Conservation (phyloP, 352 stramenopile genomes). For the Albugo laibachii region DNA sequence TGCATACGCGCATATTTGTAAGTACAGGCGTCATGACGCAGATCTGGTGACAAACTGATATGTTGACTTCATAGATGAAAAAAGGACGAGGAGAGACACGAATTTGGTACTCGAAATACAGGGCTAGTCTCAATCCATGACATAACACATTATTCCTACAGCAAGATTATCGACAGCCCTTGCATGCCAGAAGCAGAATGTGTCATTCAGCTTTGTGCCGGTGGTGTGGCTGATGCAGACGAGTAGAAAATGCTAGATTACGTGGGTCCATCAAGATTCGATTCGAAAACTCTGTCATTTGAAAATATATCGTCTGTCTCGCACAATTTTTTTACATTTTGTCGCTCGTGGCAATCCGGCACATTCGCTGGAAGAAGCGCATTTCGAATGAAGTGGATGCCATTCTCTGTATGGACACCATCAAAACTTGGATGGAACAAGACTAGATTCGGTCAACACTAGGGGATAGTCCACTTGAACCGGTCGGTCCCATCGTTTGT, state of each 20-base stretch:
- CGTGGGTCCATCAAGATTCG: no score
- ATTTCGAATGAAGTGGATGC: no score
- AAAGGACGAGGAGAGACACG: slow-evolving; percentile 84
- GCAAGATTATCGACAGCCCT: slow-evolving; percentile 68
- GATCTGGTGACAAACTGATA: not conserved
- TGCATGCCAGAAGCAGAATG: slow-evolving; percentile 76
- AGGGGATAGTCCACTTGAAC: no score
- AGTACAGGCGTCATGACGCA: not conserved
- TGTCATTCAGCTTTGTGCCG: slow-evolving; percentile 43
- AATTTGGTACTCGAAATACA: slow-evolving; percentile 32
- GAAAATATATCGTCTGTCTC: no score
- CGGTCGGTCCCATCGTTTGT: no score
- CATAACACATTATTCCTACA: slow-evolving; percentile 10
- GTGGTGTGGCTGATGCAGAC: slow-evolving; percentile 40
- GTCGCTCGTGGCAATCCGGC: no score
- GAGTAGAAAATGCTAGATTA: slow-evolving; percentile 11
- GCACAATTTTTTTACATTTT: no score
- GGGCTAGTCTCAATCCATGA: not conserved
- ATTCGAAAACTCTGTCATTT: no score
- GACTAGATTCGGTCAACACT: no score
- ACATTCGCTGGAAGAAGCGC: no score
- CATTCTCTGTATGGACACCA: no score
- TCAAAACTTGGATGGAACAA: no score
- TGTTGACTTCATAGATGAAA: slow-evolving; percentile 33
- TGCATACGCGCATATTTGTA: slow-evolving; percentile 89